phyloP scores from a whole-genome alignment of 75 land plant species.

The Larix kaempferi region DNA sequence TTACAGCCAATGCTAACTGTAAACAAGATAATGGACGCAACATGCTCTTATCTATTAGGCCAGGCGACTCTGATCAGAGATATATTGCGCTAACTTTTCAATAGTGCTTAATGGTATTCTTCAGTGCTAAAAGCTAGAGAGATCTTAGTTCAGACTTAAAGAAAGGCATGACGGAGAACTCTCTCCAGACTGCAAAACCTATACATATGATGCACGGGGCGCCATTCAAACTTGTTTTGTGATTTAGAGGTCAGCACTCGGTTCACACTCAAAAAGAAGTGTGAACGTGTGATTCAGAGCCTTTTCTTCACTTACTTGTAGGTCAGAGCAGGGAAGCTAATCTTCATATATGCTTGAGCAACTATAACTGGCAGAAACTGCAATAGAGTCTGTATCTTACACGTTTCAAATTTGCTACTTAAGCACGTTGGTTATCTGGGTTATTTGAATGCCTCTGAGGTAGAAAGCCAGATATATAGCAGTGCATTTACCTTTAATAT shows the following conservation, averaged over 20 bases:
- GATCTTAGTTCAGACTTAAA: not conserved
- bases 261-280: no score
- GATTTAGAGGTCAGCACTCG: not conserved
- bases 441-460: not conserved
- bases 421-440: not conserved
- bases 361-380: not conserved
- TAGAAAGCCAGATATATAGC: no score
- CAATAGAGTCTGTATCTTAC: conserved; percentile 5
- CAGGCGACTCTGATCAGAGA: not conserved
- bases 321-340: conserved; percentile 2
- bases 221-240: not conserved
- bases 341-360: conserved; percentile 2
- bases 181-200: not conserved
- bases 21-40: not conserved
- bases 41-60: not conserved
- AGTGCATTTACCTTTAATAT: no score
- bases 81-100: not conserved
- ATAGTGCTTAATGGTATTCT: not conserved
- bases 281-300: not conserved
- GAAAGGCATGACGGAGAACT: not conserved
- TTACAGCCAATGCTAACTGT: not conserved
- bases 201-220: not conserved
- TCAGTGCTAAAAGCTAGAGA: not conserved
- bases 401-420: conserved; percentile 4
- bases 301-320: not conserved